Evolutionary conservation across 139 green algal genomes (phyloP).

Genomic region (Chlamydomonas incerta): DNA sequence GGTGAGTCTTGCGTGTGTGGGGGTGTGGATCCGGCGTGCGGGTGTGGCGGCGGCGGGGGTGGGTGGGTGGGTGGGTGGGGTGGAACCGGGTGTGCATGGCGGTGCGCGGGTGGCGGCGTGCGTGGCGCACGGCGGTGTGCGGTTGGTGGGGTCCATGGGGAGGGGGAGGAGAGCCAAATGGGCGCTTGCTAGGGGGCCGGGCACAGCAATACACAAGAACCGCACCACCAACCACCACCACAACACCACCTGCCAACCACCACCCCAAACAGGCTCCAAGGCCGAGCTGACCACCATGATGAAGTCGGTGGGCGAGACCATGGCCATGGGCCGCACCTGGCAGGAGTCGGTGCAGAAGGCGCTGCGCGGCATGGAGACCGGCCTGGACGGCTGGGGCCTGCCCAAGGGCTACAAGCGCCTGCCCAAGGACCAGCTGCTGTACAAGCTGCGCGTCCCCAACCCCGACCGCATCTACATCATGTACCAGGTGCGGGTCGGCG

Average conservation of each 20-base stretch:
- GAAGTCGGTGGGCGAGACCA: slow-evolving; percentile 97
- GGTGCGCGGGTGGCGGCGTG: too few species aligned
- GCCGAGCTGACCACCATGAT: slow-evolving; percentile 93
- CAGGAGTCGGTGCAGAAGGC: slow-evolving; percentile 98
- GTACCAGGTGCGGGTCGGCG: slow-evolving; percentile 87
- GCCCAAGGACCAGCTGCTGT: slow-evolving; percentile 80
- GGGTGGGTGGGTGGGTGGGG: neutral
- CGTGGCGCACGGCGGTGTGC: too few species aligned
- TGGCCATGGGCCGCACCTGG: slow-evolving; percentile 98
- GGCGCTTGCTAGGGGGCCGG: too few species aligned
- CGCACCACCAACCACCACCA: slow-evolving; percentile 33
- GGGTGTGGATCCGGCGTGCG: too few species aligned
- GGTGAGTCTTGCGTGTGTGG: slow-evolving; percentile 66
- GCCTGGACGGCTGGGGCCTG: slow-evolving; percentile 89
- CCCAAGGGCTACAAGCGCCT: slow-evolving; percentile 86
- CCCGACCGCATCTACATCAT: slow-evolving; percentile 90
- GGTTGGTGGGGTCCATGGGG: too few species aligned
- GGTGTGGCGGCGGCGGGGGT: too few species aligned
- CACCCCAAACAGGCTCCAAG: slow-evolving; percentile 91
- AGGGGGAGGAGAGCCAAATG: too few species aligned
- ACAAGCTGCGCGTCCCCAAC: slow-evolving; percentile 91
- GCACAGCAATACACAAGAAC: too few species aligned
- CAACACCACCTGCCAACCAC: slow-evolving; percentile 79
- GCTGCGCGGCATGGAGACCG: slow-evolving; percentile 93
- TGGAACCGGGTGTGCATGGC: too few species aligned